Evolutionary conservation across 805 yeast genomes (phyloP).

Genomic region (Candida montana): DNA sequence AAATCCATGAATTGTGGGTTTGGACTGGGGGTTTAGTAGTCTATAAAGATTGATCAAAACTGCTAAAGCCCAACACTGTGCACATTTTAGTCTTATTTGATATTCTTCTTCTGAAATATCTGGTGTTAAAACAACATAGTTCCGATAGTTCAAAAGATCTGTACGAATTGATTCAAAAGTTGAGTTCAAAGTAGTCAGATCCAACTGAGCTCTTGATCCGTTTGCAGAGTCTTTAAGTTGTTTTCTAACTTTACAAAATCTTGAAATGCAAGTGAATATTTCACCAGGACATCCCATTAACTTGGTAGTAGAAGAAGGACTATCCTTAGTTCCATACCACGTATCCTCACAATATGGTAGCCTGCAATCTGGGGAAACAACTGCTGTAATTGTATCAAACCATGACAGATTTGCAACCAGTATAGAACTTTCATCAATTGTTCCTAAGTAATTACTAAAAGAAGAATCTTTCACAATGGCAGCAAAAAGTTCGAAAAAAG

Average conservation of each 20-base stretch:
- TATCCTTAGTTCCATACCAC: constrained; percentile 46
- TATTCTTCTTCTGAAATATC: constrained; percentile 27
- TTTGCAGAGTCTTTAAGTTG: constrained; percentile 20
- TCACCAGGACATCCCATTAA: constrained; percentile 62
- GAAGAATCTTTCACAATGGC: constrained; percentile 43
- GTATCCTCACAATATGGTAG: constrained; percentile 46
- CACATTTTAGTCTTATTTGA: constrained; percentile 40
- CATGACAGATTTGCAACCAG: constrained; percentile 49
- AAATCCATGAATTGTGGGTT: constrained; percentile 27
- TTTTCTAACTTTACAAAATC: constrained; percentile 36
- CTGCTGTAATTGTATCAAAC: constrained; percentile 54
- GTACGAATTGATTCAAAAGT: constrained; percentile 30
- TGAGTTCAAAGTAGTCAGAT: constrained; percentile 14
- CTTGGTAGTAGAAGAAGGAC: constrained; percentile 41
- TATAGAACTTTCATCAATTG: constrained; percentile 44
- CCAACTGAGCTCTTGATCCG: constrained; percentile 4
- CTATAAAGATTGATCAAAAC: constrained; percentile 29
- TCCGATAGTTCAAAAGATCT: constrained; percentile 40
- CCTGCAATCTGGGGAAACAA: constrained; percentile 52
- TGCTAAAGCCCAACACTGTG: constrained; percentile 52
- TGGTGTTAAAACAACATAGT: constrained; percentile 32
- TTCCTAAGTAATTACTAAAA: constrained; percentile 37
- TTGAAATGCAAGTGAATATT: constrained; percentile 41
- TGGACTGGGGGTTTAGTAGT: constrained; percentile 28
- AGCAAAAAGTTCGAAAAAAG: constrained; percentile 44